Conservation (phyloP, 2,329 filamentous ascomycete species). For the Hypoxylon sp. region DNA sequence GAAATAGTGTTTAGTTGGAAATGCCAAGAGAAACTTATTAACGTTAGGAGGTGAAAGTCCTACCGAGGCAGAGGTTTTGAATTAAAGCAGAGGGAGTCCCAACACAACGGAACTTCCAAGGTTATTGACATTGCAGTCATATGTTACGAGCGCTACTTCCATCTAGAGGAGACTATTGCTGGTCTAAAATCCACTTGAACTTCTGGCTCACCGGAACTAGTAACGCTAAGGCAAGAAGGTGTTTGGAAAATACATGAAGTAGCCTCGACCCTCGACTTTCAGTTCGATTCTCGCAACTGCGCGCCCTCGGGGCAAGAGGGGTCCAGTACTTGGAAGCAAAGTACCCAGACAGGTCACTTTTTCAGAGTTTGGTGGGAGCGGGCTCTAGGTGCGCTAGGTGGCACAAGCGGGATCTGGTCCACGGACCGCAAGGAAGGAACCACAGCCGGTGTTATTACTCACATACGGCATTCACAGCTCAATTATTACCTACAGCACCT, state of each 20-base stretch:
- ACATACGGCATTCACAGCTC: conserved; percentile 37
- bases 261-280: neutral
- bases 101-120: conserved; percentile 1
- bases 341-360: conserved; percentile 12
- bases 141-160: conserved; percentile 9
- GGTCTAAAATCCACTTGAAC: conserved; percentile 26
- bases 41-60: neutral
- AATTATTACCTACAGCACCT: conserved; percentile 36
- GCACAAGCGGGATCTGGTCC: conserved; percentile 29
- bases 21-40: conserved; percentile 24
- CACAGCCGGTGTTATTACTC: conserved; percentile 40
- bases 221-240: conserved; percentile 4
- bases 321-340: neutral
- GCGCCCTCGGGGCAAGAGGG: neutral
- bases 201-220: conserved; percentile 28
- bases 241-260: neutral
- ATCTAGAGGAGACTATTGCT: conserved; percentile 22
- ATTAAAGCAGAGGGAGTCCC: conserved; percentile 3
- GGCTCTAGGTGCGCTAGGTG: conserved; percentile 28
- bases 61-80: conserved; percentile 21
- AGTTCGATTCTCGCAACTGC: too few relatives aligned
- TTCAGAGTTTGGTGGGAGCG: neutral
- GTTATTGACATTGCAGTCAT: neutral
- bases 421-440: conserved; percentile 36
- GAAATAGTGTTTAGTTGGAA: conserved; percentile 11